Evolutionary conservation across 2,329 filamentous ascomycete species (phyloP).

Genomic region (Penicillium sp.): DNA sequence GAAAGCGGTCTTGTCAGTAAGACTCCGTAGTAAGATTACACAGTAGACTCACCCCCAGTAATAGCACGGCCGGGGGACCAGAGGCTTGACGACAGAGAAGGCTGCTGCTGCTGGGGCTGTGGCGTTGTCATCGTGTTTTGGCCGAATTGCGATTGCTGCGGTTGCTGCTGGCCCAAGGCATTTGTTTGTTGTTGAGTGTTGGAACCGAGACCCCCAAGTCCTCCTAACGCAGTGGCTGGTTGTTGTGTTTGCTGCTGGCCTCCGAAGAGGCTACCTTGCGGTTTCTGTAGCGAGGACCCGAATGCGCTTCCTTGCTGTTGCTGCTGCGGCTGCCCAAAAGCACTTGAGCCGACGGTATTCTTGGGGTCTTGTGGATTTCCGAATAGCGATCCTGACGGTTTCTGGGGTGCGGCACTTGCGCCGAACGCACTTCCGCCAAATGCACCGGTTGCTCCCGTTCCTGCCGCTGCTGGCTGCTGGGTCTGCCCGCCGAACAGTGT

Average conservation of each 20-base stretch:
- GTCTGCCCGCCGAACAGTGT: constrained; percentile 32
- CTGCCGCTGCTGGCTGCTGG: constrained; percentile 20
- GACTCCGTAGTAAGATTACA: constrained; percentile 6
- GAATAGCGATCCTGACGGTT: constrained; percentile 31
- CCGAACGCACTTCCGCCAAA: constrained; percentile 20
- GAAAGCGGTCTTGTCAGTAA: constrained; percentile 8
- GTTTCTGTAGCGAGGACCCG: constrained; percentile 25
- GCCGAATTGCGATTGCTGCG: constrained; percentile 41
- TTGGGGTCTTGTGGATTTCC: constrained; percentile 20
- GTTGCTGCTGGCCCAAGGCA: constrained; percentile 33
- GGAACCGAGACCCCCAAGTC: constrained; percentile 37
- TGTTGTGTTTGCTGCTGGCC: constrained; percentile 16
- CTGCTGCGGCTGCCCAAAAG: constrained; percentile 22
- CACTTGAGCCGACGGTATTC: constrained; percentile 6
- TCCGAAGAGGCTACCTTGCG: constrained; percentile 25
- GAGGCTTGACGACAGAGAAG: constrained; percentile 35
- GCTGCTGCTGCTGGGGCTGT: constrained; percentile 20
- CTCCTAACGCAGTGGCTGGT: constrained; percentile 26
- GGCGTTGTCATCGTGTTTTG: constrained; percentile 38
- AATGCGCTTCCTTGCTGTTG: constrained; percentile 24
- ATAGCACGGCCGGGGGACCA: constrained; percentile 45
- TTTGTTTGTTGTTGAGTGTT: constrained; percentile 26
- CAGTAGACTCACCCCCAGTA: constrained; percentile 35
- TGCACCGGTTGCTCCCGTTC: constrained; percentile 19
- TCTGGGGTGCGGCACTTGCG: constrained; percentile 24